These are phyloP conservation scores for Phytophthora pseudosyringae DNA, from an alignment of 352 stramenopile species.

Conservation along the genomic window DNA sequence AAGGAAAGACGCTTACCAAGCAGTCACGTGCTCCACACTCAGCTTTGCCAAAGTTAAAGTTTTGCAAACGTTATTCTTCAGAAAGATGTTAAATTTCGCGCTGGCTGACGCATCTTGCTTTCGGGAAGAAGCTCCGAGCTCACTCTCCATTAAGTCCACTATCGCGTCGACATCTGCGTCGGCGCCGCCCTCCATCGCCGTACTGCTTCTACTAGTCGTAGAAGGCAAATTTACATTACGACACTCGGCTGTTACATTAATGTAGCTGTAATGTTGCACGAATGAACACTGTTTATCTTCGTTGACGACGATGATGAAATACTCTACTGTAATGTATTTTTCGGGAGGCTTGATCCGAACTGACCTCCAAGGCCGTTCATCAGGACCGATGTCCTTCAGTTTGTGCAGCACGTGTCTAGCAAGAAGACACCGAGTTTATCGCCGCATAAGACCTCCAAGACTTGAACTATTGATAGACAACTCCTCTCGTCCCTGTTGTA, in stretches of 20 bases:
- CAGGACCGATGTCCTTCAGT: background rate
- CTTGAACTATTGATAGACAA: constrained; percentile 24
- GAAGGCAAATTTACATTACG: background rate
- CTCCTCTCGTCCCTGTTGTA: background rate
- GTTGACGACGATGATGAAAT: no score
- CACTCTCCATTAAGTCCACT: background rate
- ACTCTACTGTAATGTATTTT: background rate
- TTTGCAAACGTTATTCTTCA: no score
- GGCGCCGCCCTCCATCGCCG: background rate
- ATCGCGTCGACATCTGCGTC: background rate
- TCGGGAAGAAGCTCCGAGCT: background rate
- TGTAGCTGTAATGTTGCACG: background rate
- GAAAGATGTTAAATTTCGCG: background rate
- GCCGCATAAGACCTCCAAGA: background rate
- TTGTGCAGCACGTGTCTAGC: no score
- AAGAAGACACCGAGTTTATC: no score
- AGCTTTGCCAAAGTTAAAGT: background rate
- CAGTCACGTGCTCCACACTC: no score
- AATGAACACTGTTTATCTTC: no score
- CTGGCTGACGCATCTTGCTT: background rate
- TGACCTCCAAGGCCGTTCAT: background rate
- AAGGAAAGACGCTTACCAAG: background rate
- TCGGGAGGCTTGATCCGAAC: no score
- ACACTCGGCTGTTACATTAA: no score
- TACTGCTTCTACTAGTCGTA: background rate